A percentile compares a stretch with the other conserved stretches of the same genome.
phyloP scores from a whole-genome alignment of 495 filamentous ascomycete genomes.

The Friedmanniomyces endolithicus region DNA sequence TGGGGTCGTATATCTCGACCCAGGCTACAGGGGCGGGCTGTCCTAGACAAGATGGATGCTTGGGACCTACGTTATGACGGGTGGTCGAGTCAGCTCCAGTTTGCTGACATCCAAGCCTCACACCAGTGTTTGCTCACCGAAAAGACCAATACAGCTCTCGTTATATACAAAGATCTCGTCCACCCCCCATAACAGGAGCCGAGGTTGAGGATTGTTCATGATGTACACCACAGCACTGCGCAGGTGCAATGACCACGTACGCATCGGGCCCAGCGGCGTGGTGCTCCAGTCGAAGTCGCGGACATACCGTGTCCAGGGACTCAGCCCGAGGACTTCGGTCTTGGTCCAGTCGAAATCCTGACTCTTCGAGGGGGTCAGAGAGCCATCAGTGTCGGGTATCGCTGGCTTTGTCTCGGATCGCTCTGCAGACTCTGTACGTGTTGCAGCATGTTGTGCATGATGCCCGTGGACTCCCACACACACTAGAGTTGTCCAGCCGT shows the following conservation, averaged over 20 bases:
- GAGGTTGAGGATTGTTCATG: slow-evolving; percentile 59
- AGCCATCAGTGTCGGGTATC: not conserved
- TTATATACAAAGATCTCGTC: slow-evolving; percentile 57
- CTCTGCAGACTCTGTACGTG: not conserved
- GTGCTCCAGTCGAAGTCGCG: slow-evolving; percentile 51
- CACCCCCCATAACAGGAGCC: slow-evolving; percentile 56
- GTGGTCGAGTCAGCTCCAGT: slow-evolving; percentile 24
- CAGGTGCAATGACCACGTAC: slow-evolving; percentile 47
- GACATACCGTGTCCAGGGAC: slow-evolving; percentile 41
- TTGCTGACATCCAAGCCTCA: not conserved
- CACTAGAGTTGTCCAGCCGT: not conserved
- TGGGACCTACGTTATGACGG: slow-evolving; percentile 33
- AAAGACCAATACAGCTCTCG: slow-evolving; percentile 50
- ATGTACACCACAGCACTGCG: slow-evolving; percentile 47
- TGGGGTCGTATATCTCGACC: slow-evolving; percentile 50
- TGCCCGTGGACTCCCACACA: not conserved
- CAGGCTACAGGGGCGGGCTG: slow-evolving; percentile 46
- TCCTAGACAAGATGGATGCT: slow-evolving; percentile 56
- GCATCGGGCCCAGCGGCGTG: slow-evolving; percentile 51
- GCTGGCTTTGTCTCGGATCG: not conserved
- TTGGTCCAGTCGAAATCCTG: slow-evolving; percentile 6
- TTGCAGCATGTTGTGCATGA: not conserved
- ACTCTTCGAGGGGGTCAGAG: not conserved
- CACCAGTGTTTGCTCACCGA: not conserved
- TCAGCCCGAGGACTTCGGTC: not conserved